A percentile compares a stretch with the other conserved stretches of the same genome.
These are phyloP conservation scores for Aspergillus olivimuriae DNA, from an alignment of 495 filamentous ascomycete genomes.

Conservation along the genomic window DNA sequence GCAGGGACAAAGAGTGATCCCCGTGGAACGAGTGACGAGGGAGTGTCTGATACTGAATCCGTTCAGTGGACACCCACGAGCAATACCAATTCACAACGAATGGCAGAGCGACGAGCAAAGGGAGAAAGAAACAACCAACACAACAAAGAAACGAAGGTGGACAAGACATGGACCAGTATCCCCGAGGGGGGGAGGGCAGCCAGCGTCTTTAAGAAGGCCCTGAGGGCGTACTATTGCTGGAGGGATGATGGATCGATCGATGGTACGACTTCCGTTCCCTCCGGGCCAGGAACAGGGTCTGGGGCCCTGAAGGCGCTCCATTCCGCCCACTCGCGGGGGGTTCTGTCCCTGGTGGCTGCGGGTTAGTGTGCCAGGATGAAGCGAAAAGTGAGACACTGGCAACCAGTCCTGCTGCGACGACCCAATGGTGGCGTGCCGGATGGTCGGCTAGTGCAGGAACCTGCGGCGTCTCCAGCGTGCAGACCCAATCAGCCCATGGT, in stretches of 20 bases:
- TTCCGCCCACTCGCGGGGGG: no score
- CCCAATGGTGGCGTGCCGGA: background rate
- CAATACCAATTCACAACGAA: background rate
- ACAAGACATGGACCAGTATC: background rate
- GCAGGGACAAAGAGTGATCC: conserved; percentile 4
- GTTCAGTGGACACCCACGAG: background rate
- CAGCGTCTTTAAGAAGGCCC: background rate
- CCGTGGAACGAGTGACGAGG: background rate
- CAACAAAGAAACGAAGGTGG: background rate
- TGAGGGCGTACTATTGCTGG: background rate
- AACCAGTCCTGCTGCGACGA: conserved; percentile 1
- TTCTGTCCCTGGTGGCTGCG: no score
- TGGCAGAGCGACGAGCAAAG: conserved; percentile 13
- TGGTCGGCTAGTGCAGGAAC: conserved; percentile 22
- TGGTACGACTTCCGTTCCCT: background rate
- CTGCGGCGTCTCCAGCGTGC: background rate
- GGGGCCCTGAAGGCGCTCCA: no score
- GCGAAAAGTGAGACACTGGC: background rate
- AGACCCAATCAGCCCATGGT: conserved; percentile 3
- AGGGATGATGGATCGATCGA: background rate
- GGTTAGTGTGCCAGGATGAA: background rate
- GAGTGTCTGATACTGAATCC: no score
- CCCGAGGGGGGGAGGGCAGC: background rate
- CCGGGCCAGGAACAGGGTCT: background rate
- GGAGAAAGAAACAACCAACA: background rate